These are phyloP conservation scores for Cladosporium colombiae DNA, from an alignment of 2,329 filamentous ascomycete species.

Conservation along the genomic window DNA sequence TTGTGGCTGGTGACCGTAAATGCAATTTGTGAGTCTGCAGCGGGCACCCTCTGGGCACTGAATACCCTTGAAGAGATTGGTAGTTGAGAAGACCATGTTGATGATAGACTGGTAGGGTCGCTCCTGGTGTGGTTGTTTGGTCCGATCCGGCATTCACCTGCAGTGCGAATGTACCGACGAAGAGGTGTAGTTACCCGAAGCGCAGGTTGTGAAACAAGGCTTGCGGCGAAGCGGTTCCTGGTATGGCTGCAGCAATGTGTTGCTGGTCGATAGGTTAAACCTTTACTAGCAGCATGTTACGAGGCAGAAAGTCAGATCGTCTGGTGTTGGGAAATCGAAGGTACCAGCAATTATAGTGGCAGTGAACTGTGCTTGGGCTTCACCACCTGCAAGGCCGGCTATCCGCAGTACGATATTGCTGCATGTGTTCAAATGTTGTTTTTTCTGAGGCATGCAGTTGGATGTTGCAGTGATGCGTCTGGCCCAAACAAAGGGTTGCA, in stretches of 20 bases:
- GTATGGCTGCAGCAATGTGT: background rate
- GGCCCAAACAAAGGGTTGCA: conserved; percentile 4
- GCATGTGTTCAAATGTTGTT: background rate
- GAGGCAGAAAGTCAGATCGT: background rate
- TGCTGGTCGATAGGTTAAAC: background rate
- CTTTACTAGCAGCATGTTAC: background rate
- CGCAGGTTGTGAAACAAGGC: background rate
- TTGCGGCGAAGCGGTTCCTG: background rate
- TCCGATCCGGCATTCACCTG: background rate
- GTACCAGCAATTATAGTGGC: background rate
- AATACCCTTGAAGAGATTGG: conserved; percentile 55
- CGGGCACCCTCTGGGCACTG: conserved; percentile 53
- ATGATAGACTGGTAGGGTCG: background rate
- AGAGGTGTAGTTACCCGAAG: background rate
- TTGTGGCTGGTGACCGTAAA: conserved; percentile 55
- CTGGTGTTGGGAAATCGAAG: no score
- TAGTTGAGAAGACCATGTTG: conserved; percentile 55
- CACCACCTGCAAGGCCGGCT: background rate
- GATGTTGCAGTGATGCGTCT: background rate
- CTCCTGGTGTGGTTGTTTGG: background rate
- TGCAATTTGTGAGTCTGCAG: conserved; percentile 58
- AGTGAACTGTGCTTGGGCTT: background rate
- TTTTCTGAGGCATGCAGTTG: background rate
- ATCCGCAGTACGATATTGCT: background rate
- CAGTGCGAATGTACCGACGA: background rate